A percentile compares a stretch with the other conserved stretches of the same genome.
These are phyloP conservation scores for Leccinum cinnamomeum DNA, from an alignment of 1,284 basidiomycete genomes.

Conservation along the genomic window DNA sequence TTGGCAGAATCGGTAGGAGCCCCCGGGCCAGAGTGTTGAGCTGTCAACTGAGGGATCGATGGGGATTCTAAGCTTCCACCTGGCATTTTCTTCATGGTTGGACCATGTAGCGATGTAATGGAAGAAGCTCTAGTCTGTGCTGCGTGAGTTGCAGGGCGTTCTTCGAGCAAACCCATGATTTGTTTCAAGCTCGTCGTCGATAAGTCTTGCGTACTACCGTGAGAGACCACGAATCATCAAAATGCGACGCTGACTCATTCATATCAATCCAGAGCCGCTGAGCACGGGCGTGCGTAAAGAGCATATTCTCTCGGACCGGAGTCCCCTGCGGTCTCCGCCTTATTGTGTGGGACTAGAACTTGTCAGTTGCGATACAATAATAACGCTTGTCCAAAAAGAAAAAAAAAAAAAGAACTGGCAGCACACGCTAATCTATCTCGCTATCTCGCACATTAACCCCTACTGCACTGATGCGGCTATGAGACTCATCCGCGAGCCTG, in stretches of 20 bases:
- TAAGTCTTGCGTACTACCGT: neutral
- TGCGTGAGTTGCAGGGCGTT: neutral
- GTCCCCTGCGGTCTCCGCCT: too few species aligned
- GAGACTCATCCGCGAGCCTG: neutral
- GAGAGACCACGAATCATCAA: neutral
- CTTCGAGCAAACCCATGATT: neutral
- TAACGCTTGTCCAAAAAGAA: too few species aligned
- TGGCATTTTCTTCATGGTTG: neutral
- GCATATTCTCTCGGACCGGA: too few species aligned
- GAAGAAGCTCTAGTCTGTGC: too few species aligned
- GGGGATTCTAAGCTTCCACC: neutral
- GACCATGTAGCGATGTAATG: neutral
- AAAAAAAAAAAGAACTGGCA: too few species aligned
- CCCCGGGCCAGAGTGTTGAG: neutral
- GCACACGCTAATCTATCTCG: neutral
- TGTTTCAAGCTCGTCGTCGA: neutral
- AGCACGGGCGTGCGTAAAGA: too few species aligned
- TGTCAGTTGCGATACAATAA: too few species aligned
- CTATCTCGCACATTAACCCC: neutral
- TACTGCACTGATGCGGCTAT: neutral
- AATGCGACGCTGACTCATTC: too few species aligned
- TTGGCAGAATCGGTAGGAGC: neutral
- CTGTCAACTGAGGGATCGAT: neutral
- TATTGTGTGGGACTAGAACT: too few species aligned
- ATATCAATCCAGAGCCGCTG: too few species aligned